phyloP scores from a whole-genome alignment of 495 filamentous ascomycete species.

The Pyronema domesticum region DNA sequence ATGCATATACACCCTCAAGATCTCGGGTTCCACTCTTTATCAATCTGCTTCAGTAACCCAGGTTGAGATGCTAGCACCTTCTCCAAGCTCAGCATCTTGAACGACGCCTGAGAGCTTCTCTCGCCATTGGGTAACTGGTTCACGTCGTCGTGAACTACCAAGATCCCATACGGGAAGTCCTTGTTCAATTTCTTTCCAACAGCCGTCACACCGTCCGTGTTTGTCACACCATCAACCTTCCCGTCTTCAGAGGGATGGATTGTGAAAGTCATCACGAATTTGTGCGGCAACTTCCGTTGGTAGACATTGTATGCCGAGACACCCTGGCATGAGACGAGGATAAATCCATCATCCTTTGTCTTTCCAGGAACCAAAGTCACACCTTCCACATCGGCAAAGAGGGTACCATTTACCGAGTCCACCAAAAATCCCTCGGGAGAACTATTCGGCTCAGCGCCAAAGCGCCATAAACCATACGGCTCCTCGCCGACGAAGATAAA shows the following conservation, averaged over 20 bases:
- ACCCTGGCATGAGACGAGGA: constrained; percentile 27
- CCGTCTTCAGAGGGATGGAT: constrained; percentile 7
- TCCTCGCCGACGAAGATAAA: constrained; percentile 27
- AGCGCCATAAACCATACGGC: constrained; percentile 25
- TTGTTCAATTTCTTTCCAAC: constrained; percentile 22
- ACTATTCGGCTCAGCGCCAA: constrained; percentile 24
- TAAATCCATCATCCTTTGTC: constrained; percentile 24
- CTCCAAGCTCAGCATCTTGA: constrained; percentile 24
- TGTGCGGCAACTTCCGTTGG: constrained; percentile 21
- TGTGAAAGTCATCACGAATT: constrained; percentile 25
- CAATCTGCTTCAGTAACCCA: background rate
- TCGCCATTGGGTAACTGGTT: constrained; percentile 24
- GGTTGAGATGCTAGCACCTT: constrained; percentile 13
- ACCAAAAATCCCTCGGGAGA: constrained; percentile 18
- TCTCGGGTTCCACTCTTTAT: background rate
- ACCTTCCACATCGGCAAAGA: constrained; percentile 26
- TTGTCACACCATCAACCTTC: constrained; percentile 25
- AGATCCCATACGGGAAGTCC: constrained; percentile 20
- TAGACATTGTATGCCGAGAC: constrained; percentile 28
- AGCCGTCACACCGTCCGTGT: constrained; percentile 26
- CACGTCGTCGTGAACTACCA: constrained; percentile 27
- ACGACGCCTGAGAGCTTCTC: constrained; percentile 21
- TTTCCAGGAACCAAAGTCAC: constrained; percentile 25
- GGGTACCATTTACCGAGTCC: constrained; percentile 22
- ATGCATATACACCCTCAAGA: too few species aligned